Base-by-base conservation (phyloP, 805 yeast genomes). In the Candida tibetensis region DNA sequence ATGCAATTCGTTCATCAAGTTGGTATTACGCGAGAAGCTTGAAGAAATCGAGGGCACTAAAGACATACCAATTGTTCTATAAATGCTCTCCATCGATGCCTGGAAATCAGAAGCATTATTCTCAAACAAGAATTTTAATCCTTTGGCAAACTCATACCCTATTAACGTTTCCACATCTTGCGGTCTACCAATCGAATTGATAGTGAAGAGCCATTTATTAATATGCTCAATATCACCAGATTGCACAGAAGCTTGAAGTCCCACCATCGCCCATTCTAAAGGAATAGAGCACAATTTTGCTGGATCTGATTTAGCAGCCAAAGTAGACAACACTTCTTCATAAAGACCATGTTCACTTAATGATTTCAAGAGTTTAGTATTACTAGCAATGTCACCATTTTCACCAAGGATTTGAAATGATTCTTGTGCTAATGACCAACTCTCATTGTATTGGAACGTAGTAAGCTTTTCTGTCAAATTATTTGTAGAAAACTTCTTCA, bases 341-440 rank as follows among this genome's bases (percentile, higher is more conserved):
- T 85, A 84, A 15, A 85, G 70, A 21, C 87, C 90, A 58, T 85
- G 87, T 29, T 84, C 83, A 42, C 79, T 80, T 44, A 89, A 66
- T 1, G 95, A 85, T 40, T 77, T 77, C 36, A 91, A 54, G 44
- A 84, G 64, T 28, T 82, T 79, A 0, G 83, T 70, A 14, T 66
- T 62, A 40, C 67, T 71, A n/a, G 49, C 49, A 3, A 55, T 45
- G 6, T 72, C 67, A 32, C 58, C 45, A 17, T 47, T 12, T 9
- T 17, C 52, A 15, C 85, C 78, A 31, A 84, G 60, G 0, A 82
- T 85, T 32, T 81, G 81, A 48, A 87, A 82, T 26, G 96, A 87
- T 44, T 86, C 89, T 45, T 87, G 85, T 0, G 96, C 95, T 50
- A 87, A 74, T 28, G 79, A 72, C 95, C 96, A 89, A 50, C 83